These are phyloP conservation scores for Hordeum pubiflorum DNA, from an alignment of 202 grass and related monocot genomes.

Conservation along the genomic window DNA sequence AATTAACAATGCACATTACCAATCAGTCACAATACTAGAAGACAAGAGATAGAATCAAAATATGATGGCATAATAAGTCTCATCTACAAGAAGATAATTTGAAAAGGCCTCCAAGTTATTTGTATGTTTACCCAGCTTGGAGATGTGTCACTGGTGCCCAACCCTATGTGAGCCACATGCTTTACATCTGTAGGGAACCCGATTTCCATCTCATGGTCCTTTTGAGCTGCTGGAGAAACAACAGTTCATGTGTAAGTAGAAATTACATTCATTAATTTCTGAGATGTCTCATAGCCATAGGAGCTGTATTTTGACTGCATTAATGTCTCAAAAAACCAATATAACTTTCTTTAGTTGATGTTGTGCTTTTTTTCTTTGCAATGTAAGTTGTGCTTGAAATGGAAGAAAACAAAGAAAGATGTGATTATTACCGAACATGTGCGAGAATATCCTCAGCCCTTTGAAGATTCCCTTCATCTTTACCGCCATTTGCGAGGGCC, in stretches of 20 bases:
- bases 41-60: not conserved
- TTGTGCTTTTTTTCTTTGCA: not conserved
- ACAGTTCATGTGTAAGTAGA: not conserved
- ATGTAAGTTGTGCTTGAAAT: not conserved
- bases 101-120: conserved; percentile 2
- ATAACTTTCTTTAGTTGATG: not conserved
- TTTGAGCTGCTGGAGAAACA: conserved; percentile 40
- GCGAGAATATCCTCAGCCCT: conserved; percentile 48
- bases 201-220: conserved; percentile 77
- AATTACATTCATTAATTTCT: not conserved
- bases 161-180: conserved; percentile 73
- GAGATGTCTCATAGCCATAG: not conserved
- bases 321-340: not conserved
- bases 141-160: conserved; percentile 45
- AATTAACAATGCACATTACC: not conserved
- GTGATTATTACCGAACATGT: conserved; percentile 39
- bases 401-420: conserved; percentile 12
- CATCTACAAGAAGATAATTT: not conserved
- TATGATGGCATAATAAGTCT: not conserved
- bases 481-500: conserved; percentile 26
- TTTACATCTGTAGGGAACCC: conserved; percentile 73
- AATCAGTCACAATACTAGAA: not conserved
- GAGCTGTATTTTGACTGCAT: not conserved
- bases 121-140: conserved; percentile 46
- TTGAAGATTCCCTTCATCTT: conserved; percentile 62